phyloP scores from a whole-genome alignment of 2,329 filamentous ascomycete genomes.

The Chlorencoelia australis region DNA sequence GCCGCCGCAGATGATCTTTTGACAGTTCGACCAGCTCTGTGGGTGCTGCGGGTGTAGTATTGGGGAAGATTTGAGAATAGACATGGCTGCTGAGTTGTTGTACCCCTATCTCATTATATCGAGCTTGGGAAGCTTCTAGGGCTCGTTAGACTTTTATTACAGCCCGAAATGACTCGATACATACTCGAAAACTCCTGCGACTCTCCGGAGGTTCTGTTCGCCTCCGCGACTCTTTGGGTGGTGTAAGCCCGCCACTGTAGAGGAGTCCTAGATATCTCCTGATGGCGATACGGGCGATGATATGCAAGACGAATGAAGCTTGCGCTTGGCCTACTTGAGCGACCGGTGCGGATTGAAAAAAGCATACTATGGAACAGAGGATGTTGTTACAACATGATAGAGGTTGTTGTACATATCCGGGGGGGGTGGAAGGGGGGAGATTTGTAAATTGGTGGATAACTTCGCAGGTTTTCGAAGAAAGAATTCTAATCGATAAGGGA shows the following conservation, averaged over 20 bases:
- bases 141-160: conserved; percentile 9
- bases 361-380: conserved; percentile 19
- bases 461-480: neutral
- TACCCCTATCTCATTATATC: conserved; percentile 88
- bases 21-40: conserved; percentile 69
- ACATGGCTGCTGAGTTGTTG: conserved; percentile 84
- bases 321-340: conserved; percentile 25
- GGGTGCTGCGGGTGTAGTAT: conserved; percentile 44
- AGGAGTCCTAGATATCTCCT: conserved; percentile 19
- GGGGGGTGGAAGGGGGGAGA: neutral
- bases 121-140: conserved; percentile 39
- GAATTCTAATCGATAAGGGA: neutral
- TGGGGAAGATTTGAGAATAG: conserved; percentile 71
- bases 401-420: conserved; percentile 1
- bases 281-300: conserved; percentile 32
- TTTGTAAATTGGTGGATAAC: neutral
- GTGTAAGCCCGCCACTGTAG: conserved; percentile 36
- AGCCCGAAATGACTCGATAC: conserved; percentile 3
- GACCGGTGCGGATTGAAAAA: conserved; percentile 22
- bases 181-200: conserved; percentile 1
- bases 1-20: conserved; percentile 69
- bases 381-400: conserved; percentile 16
- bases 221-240: conserved; percentile 12
- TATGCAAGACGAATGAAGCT: conserved; percentile 43
- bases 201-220: neutral